Base-by-base conservation (phyloP, 2,329 filamentous ascomycete genomes). In the Chrysoporthe deuterocubensis region DNA sequence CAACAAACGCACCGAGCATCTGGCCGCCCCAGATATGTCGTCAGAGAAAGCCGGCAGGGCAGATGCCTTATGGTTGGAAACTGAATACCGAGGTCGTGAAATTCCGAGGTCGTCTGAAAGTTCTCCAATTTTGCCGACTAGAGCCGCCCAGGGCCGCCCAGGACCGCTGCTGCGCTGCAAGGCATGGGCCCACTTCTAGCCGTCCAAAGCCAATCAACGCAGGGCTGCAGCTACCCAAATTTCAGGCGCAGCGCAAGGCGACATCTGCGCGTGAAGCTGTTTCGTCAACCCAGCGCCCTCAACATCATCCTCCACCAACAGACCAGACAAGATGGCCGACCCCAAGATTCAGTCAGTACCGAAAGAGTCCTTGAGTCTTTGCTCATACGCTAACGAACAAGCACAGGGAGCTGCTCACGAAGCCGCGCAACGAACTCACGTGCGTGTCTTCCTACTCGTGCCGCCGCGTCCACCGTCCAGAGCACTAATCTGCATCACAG, bases 381-480 rank as follows among this genome's bases (percentile, higher is more conserved):
- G 43, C 7, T 68, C 43, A 70, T 68, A 66, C 21, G n/a, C 67
- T 64, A 26, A 42, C 62, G 58, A 50, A 71, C 70, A 52, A 81
- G 73, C 21, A 60, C 78, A 96, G 93, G 82, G 94, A 97, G 81
- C 89, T 97, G 76, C 89, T 96, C 72, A 90, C 88, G 79, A 97
- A 97, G 87, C 90, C 93, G 72, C 92, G 93, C 81, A 89, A 86
- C 76, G 94, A 97, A 79, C 91, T 97, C 81, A 97, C 94, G 93
- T 96, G 89, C 74, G 91, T 86, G 68, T 67, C 69, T 67, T n/a
- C 60, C 66, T 66, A 60, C 65, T 57, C 42, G 43, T 37, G 62
- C 18, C 34, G 54, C 52, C 62, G 58, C 68, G 58, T 50, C 56
- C 50, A 42, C 37, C 32, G 7, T 42, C 13, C 43, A 57, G 14